Base-by-base conservation (phyloP, 129 eudicot genomes). In the Artemisia tridentata region DNA sequence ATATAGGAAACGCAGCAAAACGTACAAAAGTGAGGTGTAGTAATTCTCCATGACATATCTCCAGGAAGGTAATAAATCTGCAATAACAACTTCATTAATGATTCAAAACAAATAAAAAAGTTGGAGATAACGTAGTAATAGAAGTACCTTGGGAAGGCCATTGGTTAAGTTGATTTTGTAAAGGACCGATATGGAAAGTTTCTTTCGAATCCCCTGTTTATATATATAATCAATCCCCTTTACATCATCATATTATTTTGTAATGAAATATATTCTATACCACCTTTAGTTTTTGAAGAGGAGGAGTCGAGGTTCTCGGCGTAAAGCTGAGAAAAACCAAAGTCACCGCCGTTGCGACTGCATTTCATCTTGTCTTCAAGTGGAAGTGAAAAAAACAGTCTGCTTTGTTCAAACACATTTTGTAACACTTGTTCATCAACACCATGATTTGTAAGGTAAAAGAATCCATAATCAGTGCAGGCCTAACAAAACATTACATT, bases 361-460 rank as follows among this genome's bases (percentile, higher is more conserved):
- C 74, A 69, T 74, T 85, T 91, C 84, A 81, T 74, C 77, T 86
- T 91, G 31, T 88, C 88, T 62, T 85, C 90, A 54, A 78, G 79
- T 12, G 92, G 88, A 45, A 91, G 86, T 3, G 81, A 69, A 77
- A 91, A 91, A 72, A 91, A 84, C 11, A 67, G 71, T 43, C 52
- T 86, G 68, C 79, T 88, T 73, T 84, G 82, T 15, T 83, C 73
- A 69, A 91, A 78, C 65, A 77, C 81, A 46, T 57, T 69, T 53
- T 74, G 68, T 56, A 91, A 60, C 58, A 84, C 47, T 43, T 88
- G 81, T 68, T 86, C 76, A 59, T 88, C 92, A 53, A 91, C 80
- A 67, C 96, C 97, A 41, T 91, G 97, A 57, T 91, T 91, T 64
- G 84, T 72, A 31, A 91, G 73, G 80, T 91, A 88, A 75, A 91